Conservation (phyloP, 208 protist species). For the Trypanosoma melophagium region DNA sequence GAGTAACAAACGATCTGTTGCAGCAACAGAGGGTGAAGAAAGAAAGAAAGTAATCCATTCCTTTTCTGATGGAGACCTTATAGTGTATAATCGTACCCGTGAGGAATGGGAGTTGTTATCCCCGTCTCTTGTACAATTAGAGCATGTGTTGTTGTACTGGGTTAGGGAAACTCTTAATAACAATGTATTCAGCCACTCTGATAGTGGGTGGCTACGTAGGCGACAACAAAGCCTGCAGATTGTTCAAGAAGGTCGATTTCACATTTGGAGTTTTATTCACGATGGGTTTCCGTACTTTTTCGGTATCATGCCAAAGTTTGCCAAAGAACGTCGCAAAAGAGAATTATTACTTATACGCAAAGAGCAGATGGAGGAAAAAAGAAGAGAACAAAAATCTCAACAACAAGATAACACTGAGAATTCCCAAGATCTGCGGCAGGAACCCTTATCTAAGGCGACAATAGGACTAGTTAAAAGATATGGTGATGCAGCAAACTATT, state of each 20-base stretch:
- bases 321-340: slow-evolving; percentile 28
- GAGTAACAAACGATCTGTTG: neutral
- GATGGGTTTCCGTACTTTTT: slow-evolving; percentile 57
- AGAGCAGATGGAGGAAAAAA: neutral
- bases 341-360: neutral
- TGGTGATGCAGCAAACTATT: slow-evolving; percentile 8
- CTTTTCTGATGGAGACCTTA: slow-evolving; percentile 60
- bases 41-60: neutral
- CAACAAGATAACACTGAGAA: neutral
- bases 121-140: slow-evolving; percentile 36
- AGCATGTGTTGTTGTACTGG: slow-evolving; percentile 56
- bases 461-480: neutral
- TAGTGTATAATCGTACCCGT: slow-evolving; percentile 42
- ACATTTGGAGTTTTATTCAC: slow-evolving; percentile 64
- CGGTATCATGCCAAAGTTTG: slow-evolving; percentile 65
- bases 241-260: slow-evolving; percentile 61
- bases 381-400: neutral
- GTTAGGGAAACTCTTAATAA: slow-evolving; percentile 46
- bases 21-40: neutral
- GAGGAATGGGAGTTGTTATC: slow-evolving; percentile 47
- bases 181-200: slow-evolving; percentile 33
- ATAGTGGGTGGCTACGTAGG: slow-evolving; percentile 56
- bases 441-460: neutral
- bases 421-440: neutral
- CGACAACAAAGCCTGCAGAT: slow-evolving; percentile 31